Base-by-base conservation (phyloP, 2,329 filamentous ascomycete species). In the Pseudopithomyces chartarum region DNA sequence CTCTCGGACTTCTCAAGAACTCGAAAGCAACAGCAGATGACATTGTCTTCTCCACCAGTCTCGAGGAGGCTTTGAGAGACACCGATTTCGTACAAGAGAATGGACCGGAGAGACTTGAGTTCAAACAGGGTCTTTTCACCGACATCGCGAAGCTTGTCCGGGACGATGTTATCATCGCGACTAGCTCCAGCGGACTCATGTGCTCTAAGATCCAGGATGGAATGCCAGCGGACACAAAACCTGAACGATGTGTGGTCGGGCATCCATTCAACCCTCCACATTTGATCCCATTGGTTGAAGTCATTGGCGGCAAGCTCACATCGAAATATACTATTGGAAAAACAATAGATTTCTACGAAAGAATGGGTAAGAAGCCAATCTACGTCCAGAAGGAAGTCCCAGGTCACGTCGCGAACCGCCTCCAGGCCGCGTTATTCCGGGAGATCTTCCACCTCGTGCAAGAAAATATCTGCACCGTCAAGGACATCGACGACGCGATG, bases 261-360 rank as follows among this genome's bases (percentile, higher is more conserved):
- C 80, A 82, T 59, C 79, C 80, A 0, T 81, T 81, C 69, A 81
- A 82, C 58, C 80, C 80, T 8, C 80, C 79, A 6, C 80, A 82
- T 58, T 66, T 82, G 17, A 78, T 82, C 19, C 79, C 79, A 1
- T 69, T 82, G 13, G 78, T 82, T 19, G 80, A 82, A 62, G 76
- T 82, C 0, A 79, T 81, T 1, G 75, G 74, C 8, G 73, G 76
- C 2, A 46, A 58, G 1, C 60, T 63, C 39, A 80, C 78, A 0
- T 54, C 65, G 5, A 15, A 55, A 1, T 52, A 52, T 0, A 60
- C 65, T 6, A 62, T 75, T 17, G 43, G 60, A 3, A 55, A 55
- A 8, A 69, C 77, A 1, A 71, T 78, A 60, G 61, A 44, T 0
- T 81, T 81, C 56, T 82, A 80, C 64, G 62, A 61, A 8, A 57